Evolutionary conservation across 1,139 yeast species (phyloP).

Genomic region (Yamadazyma sp.): DNA sequence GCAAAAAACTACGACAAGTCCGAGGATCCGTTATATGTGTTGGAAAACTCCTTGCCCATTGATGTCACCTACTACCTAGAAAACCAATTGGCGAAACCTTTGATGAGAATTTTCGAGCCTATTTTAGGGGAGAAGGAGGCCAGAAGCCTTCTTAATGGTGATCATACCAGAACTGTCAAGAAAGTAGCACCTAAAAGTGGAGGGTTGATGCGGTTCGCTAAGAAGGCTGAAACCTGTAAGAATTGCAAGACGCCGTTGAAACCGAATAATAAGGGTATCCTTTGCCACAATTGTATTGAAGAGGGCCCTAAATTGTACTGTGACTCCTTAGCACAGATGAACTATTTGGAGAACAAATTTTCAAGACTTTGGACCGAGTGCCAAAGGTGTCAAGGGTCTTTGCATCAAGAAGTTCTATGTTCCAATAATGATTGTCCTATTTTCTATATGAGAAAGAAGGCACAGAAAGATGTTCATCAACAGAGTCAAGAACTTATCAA

Average conservation of each 20-base stretch:
- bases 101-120: constrained; percentile 92
- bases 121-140: constrained; percentile 87
- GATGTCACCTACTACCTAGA: constrained; percentile 94
- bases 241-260: constrained; percentile 82
- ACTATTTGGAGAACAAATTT: constrained; percentile 77
- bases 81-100: constrained; percentile 89
- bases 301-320: constrained; percentile 80
- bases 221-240: constrained; percentile 83
- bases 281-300: constrained; percentile 83
- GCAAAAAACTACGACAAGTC: constrained; percentile 93
- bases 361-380: constrained; percentile 97
- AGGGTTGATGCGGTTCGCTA: constrained; percentile 89
- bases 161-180: constrained; percentile 78
- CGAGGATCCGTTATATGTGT: constrained; percentile 91
- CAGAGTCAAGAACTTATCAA: constrained; percentile 70
- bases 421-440: constrained; percentile 97
- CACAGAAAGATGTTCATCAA: constrained; percentile 78
- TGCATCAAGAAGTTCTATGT: constrained; percentile 94
- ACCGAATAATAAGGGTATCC: constrained; percentile 65
- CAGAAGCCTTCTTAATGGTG: constrained; percentile 72
- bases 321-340: constrained; percentile 75
- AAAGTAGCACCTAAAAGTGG: constrained; percentile 68
- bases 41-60: constrained; percentile 89
- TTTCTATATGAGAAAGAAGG: constrained; percentile 94
- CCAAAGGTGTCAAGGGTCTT: constrained; percentile 94